These are phyloP conservation scores for Fraxinus pennsylvanica DNA, from an alignment of 257 asterid species.

Conservation along the genomic window DNA sequence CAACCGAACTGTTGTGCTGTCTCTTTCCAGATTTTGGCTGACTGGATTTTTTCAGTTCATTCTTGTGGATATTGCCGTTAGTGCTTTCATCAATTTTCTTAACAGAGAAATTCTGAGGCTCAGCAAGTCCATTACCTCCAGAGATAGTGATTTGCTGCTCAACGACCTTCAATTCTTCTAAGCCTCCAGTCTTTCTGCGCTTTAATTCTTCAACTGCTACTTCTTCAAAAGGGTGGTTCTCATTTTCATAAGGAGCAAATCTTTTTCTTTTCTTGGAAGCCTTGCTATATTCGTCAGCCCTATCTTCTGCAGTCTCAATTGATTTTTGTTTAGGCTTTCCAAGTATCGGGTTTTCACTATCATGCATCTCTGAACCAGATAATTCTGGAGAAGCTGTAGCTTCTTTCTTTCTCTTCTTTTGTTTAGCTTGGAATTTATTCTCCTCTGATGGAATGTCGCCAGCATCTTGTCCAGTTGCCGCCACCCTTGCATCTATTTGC, in stretches of 20 bases:
- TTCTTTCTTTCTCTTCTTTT: conserved; percentile 29
- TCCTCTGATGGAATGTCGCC: neutral
- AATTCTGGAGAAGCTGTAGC: neutral
- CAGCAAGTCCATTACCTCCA: too few relatives aligned
- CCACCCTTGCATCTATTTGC: conserved; percentile 23
- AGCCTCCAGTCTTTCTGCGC: conserved; percentile 56
- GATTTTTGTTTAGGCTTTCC: conserved; percentile 13
- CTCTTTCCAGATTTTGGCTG: conserved; percentile 47
- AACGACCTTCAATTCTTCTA: conserved; percentile 38
- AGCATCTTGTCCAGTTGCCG: conserved; percentile 21
- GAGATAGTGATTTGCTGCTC: conserved; percentile 15
- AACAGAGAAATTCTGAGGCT: too few relatives aligned
- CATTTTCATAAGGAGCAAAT: conserved; percentile 46
- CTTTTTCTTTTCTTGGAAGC: conserved; percentile 74
- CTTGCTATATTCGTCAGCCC: conserved; percentile 41
- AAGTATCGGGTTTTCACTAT: conserved; percentile 21
- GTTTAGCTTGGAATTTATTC: conserved; percentile 18
- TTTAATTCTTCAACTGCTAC: conserved; percentile 51
- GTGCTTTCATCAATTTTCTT: too few relatives aligned
- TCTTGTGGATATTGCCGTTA: too few relatives aligned
- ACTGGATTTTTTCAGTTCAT: conserved; percentile 37
- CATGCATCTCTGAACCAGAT: conserved; percentile 26
- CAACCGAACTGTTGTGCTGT: conserved; percentile 47
- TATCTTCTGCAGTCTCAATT: conserved; percentile 37
- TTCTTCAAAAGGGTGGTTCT: conserved; percentile 39